Conservation (phyloP, 306 rosid species). For the Fagus crenata region DNA sequence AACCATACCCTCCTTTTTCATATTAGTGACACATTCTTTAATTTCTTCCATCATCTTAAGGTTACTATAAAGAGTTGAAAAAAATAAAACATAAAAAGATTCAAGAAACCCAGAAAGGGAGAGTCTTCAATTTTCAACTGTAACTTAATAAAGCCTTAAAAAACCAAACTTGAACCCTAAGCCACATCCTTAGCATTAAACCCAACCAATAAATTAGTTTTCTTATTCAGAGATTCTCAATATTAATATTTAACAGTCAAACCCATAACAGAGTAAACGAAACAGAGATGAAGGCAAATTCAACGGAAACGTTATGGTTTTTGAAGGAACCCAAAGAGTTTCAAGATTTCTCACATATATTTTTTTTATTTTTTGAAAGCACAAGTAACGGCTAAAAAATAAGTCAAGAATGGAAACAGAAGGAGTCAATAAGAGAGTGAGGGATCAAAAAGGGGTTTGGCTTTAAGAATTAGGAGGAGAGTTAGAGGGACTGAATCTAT, state of each 20-base stretch:
- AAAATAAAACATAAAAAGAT: not conserved
- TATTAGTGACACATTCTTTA: constrained; percentile 4
- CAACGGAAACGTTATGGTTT: constrained; percentile 26
- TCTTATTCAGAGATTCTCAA: not conserved
- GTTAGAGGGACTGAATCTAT: too few species aligned
- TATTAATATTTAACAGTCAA: not conserved
- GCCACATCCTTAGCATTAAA: not conserved
- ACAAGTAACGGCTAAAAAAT: constrained; percentile 23
- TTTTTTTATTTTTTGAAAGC: not conserved
- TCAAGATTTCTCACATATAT: not conserved
- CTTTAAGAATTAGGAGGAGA: too few species aligned
- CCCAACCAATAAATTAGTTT: too few species aligned
- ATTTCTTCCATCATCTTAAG: constrained; percentile 23
- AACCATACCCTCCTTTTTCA: not conserved
- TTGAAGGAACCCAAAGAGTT: constrained; percentile 9
- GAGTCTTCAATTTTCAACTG: too few species aligned
- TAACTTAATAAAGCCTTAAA: not conserved
- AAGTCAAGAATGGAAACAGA: too few species aligned
- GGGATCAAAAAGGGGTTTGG: too few species aligned
- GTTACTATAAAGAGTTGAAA: too few species aligned
- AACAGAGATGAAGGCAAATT: constrained; percentile 12
- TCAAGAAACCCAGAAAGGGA: not conserved
- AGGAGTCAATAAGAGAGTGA: too few species aligned
- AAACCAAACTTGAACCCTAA: not conserved
- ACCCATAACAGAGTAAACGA: not conserved